Evolutionary conservation across 2,329 filamentous ascomycete genomes (phyloP), one percentile per base, ranked within the genome.

Genomic region (Colletotrichum tabaci): DNA sequence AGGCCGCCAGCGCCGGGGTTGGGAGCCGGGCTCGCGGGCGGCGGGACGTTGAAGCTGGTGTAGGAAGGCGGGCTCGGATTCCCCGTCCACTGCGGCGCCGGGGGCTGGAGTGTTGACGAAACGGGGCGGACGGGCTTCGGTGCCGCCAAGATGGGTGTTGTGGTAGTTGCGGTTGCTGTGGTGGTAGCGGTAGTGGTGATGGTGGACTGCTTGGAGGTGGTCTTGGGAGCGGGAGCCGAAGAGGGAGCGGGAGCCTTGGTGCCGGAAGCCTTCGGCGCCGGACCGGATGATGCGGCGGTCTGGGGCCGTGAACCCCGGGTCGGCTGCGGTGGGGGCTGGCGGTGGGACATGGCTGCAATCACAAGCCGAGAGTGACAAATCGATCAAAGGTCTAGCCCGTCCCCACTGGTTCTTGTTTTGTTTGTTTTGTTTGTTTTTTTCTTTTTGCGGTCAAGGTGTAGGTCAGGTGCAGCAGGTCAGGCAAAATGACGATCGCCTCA

Each of bases 11-110:
- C 30, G 26, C 53, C 62, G 49, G 42, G 18, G 53, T 30, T 60
- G n/a, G 68, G 68, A 7, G 53, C 65, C 42, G 68, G 68, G 18
- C 68, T 71, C 4, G 58, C 64, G 4, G 68, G 68, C 21, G 68
- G 68, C 5, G 68, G 68, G 13, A 63, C 61, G 21, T 63, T 30
- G 26, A 71, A 71, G 58, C 68, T 71, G 12, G 68, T 71, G 65
- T 71, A 71, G 16, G 56, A 66, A 3, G 68, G 49, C 13, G 64
- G 52, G 13, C 57, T 62, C 3, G 68, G 64, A 0, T 42, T 56
- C 13, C 18, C 58, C 8, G 68, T 62, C 64, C 57, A 71, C 30
- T 71, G 68, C n/a, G 38, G 46, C n/a, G 46, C 8, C 26, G 68
- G 58, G 4, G 68, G 57, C 53, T 50, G 58, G 26, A 68, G 52